Conservation (phyloP, 2,329 filamentous ascomycete species). For the Scortechinia acanthostroma region DNA sequence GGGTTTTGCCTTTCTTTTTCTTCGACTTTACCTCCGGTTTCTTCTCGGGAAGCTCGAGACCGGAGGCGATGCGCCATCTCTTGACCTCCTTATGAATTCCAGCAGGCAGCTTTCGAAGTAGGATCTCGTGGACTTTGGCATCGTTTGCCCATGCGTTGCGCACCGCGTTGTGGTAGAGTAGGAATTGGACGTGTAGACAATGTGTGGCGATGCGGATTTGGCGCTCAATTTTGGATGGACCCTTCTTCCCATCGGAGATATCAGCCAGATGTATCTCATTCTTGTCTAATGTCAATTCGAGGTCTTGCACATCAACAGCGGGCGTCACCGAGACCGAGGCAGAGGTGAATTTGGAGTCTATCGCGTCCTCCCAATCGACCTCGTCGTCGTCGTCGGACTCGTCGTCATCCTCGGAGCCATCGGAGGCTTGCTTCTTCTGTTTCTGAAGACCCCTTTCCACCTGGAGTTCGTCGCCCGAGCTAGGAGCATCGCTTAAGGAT, state of each 20-base stretch:
- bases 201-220: slow-evolving; percentile 48
- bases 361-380: slow-evolving; percentile 49
- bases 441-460: not conserved
- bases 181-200: slow-evolving; percentile 54
- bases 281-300: slow-evolving; percentile 37
- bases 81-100: slow-evolving; percentile 41
- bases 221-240: slow-evolving; percentile 52
- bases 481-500: not conserved
- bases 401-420: slow-evolving; percentile 6
- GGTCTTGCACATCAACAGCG: slow-evolving; percentile 30
- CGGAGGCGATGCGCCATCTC: slow-evolving; percentile 39
- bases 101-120: slow-evolving; percentile 36
- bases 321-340: slow-evolving; percentile 7
- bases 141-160: slow-evolving; percentile 51
- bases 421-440: not conserved
- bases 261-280: slow-evolving; percentile 15
- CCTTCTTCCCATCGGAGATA: slow-evolving; percentile 39
- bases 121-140: slow-evolving; percentile 36
- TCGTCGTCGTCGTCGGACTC: slow-evolving; percentile 28
- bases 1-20: slow-evolving; percentile 17
- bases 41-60: slow-evolving; percentile 28
- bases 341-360: slow-evolving; percentile 15
- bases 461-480: not conserved
- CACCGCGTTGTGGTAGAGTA: slow-evolving; percentile 56
- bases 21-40: slow-evolving; percentile 14